Conservation (phyloP, 2,329 filamentous ascomycete species). For the Whalleya microplaca region DNA sequence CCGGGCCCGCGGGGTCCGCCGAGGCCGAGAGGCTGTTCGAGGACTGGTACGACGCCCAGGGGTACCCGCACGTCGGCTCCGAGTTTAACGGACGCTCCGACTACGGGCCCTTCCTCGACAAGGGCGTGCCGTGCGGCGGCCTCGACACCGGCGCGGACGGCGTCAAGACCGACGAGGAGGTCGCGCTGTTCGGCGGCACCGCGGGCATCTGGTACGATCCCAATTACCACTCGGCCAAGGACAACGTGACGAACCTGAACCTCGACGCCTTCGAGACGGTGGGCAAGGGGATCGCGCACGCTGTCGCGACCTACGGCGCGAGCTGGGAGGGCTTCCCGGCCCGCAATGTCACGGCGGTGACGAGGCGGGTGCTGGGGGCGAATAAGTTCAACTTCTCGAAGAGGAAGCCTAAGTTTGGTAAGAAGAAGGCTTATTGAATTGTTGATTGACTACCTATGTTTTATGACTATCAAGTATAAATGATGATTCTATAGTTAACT, state of each 20-base stretch:
- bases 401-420: slow-evolving; percentile 12
- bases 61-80: slow-evolving; percentile 58
- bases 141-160: slow-evolving; percentile 64
- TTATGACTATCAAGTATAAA: no score
- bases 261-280: slow-evolving; percentile 57
- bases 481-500: no score
- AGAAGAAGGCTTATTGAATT: slow-evolving; percentile 11
- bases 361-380: neutral
- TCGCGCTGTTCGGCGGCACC: slow-evolving; percentile 55
- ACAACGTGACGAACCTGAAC: slow-evolving; percentile 58
- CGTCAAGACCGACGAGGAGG: slow-evolving; percentile 59
- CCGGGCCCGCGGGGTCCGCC: slow-evolving; percentile 58
- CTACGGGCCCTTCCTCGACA: slow-evolving; percentile 61
- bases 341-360: slow-evolving; percentile 28
- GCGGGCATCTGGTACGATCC: slow-evolving; percentile 57
- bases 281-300: slow-evolving; percentile 57
- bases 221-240: slow-evolving; percentile 59
- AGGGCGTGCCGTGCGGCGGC: slow-evolving; percentile 59
- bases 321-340: slow-evolving; percentile 49
- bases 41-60: slow-evolving; percentile 49
- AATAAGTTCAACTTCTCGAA: slow-evolving; percentile 9
- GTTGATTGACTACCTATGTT: neutral
- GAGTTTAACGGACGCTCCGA: slow-evolving; percentile 66
- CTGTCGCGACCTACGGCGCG: slow-evolving; percentile 53
- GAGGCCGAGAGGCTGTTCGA: slow-evolving; percentile 57